Base-by-base conservation (phyloP, 495 filamentous ascomycete species). In the Penicillium robsamsonii region DNA sequence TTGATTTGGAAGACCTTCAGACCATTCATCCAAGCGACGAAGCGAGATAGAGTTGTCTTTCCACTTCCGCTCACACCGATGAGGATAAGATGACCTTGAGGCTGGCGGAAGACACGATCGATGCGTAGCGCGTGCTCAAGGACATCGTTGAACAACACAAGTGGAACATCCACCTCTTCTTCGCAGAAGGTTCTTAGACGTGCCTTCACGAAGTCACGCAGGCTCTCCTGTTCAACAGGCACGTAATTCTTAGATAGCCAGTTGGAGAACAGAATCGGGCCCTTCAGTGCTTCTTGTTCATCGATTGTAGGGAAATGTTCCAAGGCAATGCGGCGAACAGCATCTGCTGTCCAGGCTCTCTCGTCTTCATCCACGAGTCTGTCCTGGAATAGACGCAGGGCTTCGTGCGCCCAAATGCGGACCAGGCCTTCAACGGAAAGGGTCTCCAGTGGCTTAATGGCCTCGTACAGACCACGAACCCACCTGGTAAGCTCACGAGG, bases 1-100 rank as follows among this genome's bases (percentile, higher is more conserved):
- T 97, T 99, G 79, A 99, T 97, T 72, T 99, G 94, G 79, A 96
- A 97, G 45, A 97, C 91, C 71, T 94, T 96, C 65, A 99, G 78
- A 46, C 94, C 94, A 66, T 99, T 99, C 94, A 99, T 99, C 94
- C 94, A 99, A 35, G 94, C 94, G 56, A 97, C 94, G 63, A 99
- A 99, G 51, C 95, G 86, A 24, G 94, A 97, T 44, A 99, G 78
- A 3, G 94, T 99, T 1, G 94, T 99, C 81, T 99, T 99, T 68
- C 94, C 94, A 77, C 89, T 94, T 64, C 94, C 94, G 62, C 94
- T 97, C 37, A 97, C 92, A 75, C 94, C 94, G 62, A 99, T 99
- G 38, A 99, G 79, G 62, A 99, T 99, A 48, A 99, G 78, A 80
- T 99, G 94, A 30, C 94, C 94, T 68, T 99, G 94, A 18, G 95